These are phyloP conservation scores for Fonsecaea erecta DNA, from an alignment of 2,329 filamentous ascomycete species.

Conservation along the genomic window DNA sequence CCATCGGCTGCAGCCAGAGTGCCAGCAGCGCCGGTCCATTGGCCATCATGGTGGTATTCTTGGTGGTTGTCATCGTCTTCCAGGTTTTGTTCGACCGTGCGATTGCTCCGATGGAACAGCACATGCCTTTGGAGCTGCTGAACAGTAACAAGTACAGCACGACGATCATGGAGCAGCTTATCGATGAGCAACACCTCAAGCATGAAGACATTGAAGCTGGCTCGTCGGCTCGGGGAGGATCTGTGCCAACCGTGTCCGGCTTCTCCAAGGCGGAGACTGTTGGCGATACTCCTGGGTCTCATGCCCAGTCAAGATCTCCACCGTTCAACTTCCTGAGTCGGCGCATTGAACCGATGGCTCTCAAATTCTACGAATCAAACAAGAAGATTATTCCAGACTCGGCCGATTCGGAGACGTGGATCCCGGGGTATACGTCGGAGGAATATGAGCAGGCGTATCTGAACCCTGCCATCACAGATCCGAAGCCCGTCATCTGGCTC, in stretches of 20 bases:
- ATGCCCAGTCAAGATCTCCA: conserved; percentile 32
- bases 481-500: conserved; percentile 76
- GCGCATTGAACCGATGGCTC: conserved; percentile 25
- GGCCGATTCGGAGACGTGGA: conserved; percentile 66
- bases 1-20: conserved; percentile 57
- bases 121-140: conserved; percentile 70
- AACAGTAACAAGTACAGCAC: conserved; percentile 31
- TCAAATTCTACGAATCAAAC: conserved; percentile 34
- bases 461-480: conserved; percentile 69
- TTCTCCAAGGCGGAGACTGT: conserved; percentile 35
- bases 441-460: conserved; percentile 71
- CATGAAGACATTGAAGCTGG: conserved; percentile 24
- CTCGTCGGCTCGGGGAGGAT: conserved; percentile 25
- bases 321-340: conserved; percentile 33
- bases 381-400: conserved; percentile 62
- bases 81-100: conserved; percentile 63
- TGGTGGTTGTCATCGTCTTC: conserved; percentile 75
- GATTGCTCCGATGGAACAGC: conserved; percentile 57
- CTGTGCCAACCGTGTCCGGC: conserved; percentile 13
- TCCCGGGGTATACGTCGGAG: conserved; percentile 67
- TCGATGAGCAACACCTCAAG: conserved; percentile 31
- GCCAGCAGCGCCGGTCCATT: conserved; percentile 63
- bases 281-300: conserved; percentile 24
- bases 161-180: conserved; percentile 24
- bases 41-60: conserved; percentile 75